phyloP scores from a whole-genome alignment of 768 basidiomycete species.

The Calocybe cyanea region DNA sequence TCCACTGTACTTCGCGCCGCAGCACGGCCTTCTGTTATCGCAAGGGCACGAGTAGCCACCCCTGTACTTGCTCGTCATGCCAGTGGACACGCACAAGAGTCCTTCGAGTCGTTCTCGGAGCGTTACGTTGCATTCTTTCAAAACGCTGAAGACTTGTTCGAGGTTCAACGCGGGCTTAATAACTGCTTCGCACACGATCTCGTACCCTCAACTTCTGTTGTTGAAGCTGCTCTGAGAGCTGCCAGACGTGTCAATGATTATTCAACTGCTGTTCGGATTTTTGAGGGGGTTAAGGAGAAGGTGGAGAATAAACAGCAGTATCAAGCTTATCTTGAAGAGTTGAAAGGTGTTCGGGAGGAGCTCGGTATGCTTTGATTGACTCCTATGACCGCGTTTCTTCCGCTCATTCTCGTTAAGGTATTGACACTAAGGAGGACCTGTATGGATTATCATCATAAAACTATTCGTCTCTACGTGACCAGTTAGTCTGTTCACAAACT shows the following conservation, averaged over 20 bases:
- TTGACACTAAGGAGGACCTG: slow-evolving; percentile 41
- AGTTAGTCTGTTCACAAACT: slow-evolving; percentile 4
- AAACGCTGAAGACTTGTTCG: slow-evolving; percentile 91
- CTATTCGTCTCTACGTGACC: slow-evolving; percentile 5
- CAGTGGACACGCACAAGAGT: slow-evolving; percentile 77
- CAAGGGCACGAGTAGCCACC: slow-evolving; percentile 32
- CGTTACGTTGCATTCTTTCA: slow-evolving; percentile 95
- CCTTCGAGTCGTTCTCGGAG: slow-evolving; percentile 90
- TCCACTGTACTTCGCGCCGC: slow-evolving; percentile 59
- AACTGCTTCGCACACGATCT: slow-evolving; percentile 99
- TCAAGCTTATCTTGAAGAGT: slow-evolving; percentile 86
- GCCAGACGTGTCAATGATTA: slow-evolving; percentile 94
- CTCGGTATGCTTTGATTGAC: slow-evolving; percentile 57
- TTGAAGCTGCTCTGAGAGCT: slow-evolving; percentile 86
- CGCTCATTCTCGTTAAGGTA: slow-evolving; percentile 23
- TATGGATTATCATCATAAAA: slow-evolving; percentile 35
- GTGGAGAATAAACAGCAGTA: slow-evolving; percentile 98
- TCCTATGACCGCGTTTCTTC: not conserved
- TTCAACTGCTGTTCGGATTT: slow-evolving; percentile 92
- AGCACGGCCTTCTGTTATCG: slow-evolving; percentile 44
- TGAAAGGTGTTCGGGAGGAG: slow-evolving; percentile 86
- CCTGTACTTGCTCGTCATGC: slow-evolving; percentile 45
- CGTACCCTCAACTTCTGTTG: slow-evolving; percentile 78
- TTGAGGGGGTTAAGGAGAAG: slow-evolving; percentile 96
- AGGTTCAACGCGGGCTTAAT: slow-evolving; percentile 98